Evolutionary conservation across 1,284 basidiomycete species (phyloP), one percentile per base, ranked within the genome.

Genomic region (Somion occarium): DNA sequence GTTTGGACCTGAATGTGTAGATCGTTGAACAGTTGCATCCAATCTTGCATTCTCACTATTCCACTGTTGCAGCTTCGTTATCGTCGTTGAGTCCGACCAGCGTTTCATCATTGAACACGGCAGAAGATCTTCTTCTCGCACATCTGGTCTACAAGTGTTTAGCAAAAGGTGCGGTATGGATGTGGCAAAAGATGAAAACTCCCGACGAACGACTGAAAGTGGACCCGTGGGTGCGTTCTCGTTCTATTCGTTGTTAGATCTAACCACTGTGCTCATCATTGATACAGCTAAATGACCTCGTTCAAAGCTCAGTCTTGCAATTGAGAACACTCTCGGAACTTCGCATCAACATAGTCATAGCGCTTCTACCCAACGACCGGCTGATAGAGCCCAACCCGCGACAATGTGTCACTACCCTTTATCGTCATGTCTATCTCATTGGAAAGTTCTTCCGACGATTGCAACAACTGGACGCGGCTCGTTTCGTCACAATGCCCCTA

Each of bases 391-490:
- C 66, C n/a, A 55, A 68, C 26, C 57, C 66, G 1, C 48, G 59
- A 30, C 72, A 66, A 43, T 75, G 76, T 1, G 64, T 87, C 25
- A 73, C 80, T 44, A 64, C 77, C 38, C 67, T 91, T 22, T 83
- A 83, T 12, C 78, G 79, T 44, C 86, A 89, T 59, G 70, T 89
- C 38, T 78, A 76, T 25, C 66, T 79, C 19, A 82, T 88, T 56
- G 90, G 88, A 9, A 91, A 91, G 66, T 81, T 85, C 58, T 91
- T 90, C 69, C 74, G 85, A 48, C 75, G 83, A 30, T 64, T 91
- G 58, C 86, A 90, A 56, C 79, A 85, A 57, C 72, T 85, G 25
- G 74, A 78, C n/a, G 57, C 69, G 18, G 55, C 70, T 43, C 76
- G 78, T 24, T 91, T 91, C 60, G 75, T 84, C 15, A 67, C 69